These are phyloP conservation scores for Aspergillus vadensis DNA, from an alignment of 2,329 filamentous ascomycete genomes.

Conservation along the genomic window DNA sequence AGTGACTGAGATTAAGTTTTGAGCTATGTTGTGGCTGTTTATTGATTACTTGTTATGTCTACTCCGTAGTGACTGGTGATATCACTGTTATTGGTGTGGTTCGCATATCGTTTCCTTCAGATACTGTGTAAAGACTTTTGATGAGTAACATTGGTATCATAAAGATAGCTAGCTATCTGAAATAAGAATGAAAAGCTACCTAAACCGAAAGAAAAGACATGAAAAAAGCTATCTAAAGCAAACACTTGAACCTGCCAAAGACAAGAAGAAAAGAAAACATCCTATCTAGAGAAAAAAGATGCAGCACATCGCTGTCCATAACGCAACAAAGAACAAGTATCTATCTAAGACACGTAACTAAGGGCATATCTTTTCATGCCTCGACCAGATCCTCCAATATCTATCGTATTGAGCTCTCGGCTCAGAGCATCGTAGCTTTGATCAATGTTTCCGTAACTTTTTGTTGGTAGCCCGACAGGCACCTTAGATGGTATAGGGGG, in stretches of 20 bases:
- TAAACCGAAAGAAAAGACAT: neutral
- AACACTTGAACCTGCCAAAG: neutral
- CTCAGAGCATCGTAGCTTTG: constrained; percentile 54
- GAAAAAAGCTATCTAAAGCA: neutral
- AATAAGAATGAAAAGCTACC: neutral
- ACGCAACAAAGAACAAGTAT: neutral
- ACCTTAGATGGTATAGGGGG: constrained; percentile 49
- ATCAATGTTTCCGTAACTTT: constrained; percentile 32
- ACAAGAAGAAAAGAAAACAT: neutral
- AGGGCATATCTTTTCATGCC: constrained; percentile 21
- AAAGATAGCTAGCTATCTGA: neutral
- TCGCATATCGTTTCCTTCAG: too few relatives aligned
- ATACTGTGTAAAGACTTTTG: too few relatives aligned
- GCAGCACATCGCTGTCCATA: neutral
- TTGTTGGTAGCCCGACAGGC: constrained; percentile 38
- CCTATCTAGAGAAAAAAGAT: neutral
- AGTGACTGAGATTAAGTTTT: neutral
- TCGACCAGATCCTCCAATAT: constrained; percentile 42
- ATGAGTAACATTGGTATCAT: neutral
- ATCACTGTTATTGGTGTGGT: too few relatives aligned
- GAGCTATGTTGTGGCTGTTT: neutral
- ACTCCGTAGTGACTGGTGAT: too few relatives aligned
- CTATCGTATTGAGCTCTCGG: constrained; percentile 57
- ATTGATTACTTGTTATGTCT: too few relatives aligned
- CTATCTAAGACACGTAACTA: neutral